Base-by-base conservation (phyloP, 495 filamentous ascomycete genomes). In the Neurospora sp. region DNA sequence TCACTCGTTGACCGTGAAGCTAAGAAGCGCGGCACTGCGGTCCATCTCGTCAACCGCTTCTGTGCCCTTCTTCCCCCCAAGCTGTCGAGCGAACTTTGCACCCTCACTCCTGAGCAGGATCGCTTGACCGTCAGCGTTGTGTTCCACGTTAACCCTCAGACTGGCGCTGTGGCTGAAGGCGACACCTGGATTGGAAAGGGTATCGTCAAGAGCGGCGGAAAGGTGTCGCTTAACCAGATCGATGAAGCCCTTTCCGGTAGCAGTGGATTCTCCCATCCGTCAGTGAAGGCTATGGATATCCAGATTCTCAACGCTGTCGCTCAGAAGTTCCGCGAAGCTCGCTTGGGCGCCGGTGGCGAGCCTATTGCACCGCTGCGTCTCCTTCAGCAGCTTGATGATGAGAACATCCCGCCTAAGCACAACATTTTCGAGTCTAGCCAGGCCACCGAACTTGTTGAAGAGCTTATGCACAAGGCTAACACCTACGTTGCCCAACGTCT, bases 1-100 rank as follows among this genome's bases (percentile, higher is more conserved):
- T 97, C 96, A 27, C 88, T 99, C 70, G 95, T 98, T 40, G 96
- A 99, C 79, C 92, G 96, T 59, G 96, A 99, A 84, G 96, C 96
- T 1, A 97, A 96, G 89, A 99, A 99, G 86, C 92, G 96, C 39
- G 96, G 95, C 72, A 98, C 96, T 70, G 94, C 93, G 42, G 96
- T 99, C 18, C 94, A 98, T 76, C 85, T 99, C 70, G 91, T 97
- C 82, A 94, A 97, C 83, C 89, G 94, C 35, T 89, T 92, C 71
- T 97, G 97, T 79, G 93, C 94, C 75, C 88, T 99, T 88, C 88
- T 99, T 66, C 96, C 96, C 18, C 86, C 92, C 0, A 93, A 90
- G 80, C 86, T 99, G 71, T 91, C 94, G 10, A 88, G 89, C 46
- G 95, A 98, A 70, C 85, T 98, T 70, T 96, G 93, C 85, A 94